phyloP scores from a whole-genome alignment of 805 yeast genomes.

The Wickerhamomyces bisporus region DNA sequence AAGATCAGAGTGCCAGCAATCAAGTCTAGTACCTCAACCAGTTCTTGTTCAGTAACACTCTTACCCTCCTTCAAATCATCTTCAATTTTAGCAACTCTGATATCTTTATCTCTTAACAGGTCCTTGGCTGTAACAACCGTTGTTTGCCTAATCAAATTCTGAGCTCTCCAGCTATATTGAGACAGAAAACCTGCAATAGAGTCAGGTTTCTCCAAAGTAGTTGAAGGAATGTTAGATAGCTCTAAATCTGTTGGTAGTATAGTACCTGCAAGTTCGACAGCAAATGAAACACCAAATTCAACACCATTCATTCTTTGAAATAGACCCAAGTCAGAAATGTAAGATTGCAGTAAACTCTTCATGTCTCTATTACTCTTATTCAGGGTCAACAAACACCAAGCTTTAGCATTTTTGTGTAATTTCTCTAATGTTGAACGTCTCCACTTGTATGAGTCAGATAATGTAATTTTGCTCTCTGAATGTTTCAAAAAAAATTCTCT shows the following conservation, averaged over 20 bases:
- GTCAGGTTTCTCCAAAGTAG: constrained; percentile 37
- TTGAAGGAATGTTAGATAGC: constrained; percentile 40
- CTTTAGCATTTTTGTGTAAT: constrained; percentile 51
- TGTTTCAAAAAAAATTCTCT: constrained; percentile 49
- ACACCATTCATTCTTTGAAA: constrained; percentile 37
- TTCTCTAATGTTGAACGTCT: constrained; percentile 60
- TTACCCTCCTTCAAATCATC: constrained; percentile 13
- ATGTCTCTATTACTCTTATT: constrained; percentile 63
- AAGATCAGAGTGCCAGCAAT: constrained; percentile 37
- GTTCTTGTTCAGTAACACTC: constrained; percentile 25
- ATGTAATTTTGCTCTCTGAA: constrained; percentile 35
- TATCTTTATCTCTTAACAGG: constrained; percentile 14
- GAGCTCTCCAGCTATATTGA: constrained; percentile 69
- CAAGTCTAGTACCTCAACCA: constrained; percentile 40
- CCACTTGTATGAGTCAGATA: constrained; percentile 76
- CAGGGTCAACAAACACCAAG: constrained; percentile 63
- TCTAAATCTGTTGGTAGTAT: constrained; percentile 66
- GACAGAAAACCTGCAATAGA: constrained; percentile 71
- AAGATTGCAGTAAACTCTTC: constrained; percentile 73
- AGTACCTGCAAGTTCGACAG: constrained; percentile 80
- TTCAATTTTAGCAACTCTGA: constrained; percentile 18
- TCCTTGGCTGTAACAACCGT: constrained; percentile 18
- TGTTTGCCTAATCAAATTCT: constrained; percentile 29
- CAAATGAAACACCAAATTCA: constrained; percentile 84
- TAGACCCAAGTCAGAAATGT: constrained; percentile 47